Percentiles rank a stretch among this genome's conserved stretches.
Evolutionary conservation across 805 yeast species (phyloP).

Genomic region (Ogataea paraovalis): DNA sequence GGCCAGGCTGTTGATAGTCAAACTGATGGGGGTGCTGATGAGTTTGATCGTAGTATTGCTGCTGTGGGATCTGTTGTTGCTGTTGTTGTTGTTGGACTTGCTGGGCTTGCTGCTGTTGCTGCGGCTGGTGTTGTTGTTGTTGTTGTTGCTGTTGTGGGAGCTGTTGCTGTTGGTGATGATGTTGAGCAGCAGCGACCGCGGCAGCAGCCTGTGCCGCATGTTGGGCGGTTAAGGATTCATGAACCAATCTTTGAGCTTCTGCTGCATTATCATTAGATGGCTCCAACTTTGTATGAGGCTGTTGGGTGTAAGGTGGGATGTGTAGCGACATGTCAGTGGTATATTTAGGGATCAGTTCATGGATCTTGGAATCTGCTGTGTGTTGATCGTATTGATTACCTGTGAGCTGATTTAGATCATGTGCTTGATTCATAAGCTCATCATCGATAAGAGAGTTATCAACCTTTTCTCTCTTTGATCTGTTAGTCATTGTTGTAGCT

Average conservation of each 20-base stretch:
- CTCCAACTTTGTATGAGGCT: neutral
- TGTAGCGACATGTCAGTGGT: slow-evolving; percentile 15
- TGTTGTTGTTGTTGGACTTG: slow-evolving; percentile 15
- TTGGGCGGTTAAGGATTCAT: slow-evolving; percentile 18
- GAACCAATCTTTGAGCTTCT: slow-evolving; percentile 15
- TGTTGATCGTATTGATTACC: slow-evolving; percentile 15
- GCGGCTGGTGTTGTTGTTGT: slow-evolving; percentile 11
- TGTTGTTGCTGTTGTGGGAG: slow-evolving; percentile 11
- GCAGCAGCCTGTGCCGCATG: slow-evolving; percentile 11
- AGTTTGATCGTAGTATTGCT: slow-evolving; percentile 7
- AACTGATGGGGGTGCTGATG: slow-evolving; percentile 13
- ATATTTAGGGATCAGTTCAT: slow-evolving; percentile 21
- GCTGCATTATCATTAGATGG: slow-evolving; percentile 1
- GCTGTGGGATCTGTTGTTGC: slow-evolving; percentile 7
- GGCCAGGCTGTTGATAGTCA: slow-evolving; percentile 8
- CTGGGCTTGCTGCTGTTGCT: slow-evolving; percentile 6
- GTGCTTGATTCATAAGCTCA: slow-evolving; percentile 19
- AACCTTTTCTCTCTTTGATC: slow-evolving; percentile 20
- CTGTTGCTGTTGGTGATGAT: slow-evolving; percentile 3
- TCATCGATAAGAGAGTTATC: slow-evolving; percentile 23
- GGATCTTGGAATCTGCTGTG: slow-evolving; percentile 15
- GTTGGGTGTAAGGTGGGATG: slow-evolving; percentile 14
- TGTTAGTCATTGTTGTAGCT: slow-evolving; percentile 11
- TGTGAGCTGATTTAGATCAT: slow-evolving; percentile 15
- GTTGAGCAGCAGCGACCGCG: slow-evolving; percentile 21